phyloP scores from a whole-genome alignment of 1,284 basidiomycete genomes.

The Trichosporon faecale region DNA sequence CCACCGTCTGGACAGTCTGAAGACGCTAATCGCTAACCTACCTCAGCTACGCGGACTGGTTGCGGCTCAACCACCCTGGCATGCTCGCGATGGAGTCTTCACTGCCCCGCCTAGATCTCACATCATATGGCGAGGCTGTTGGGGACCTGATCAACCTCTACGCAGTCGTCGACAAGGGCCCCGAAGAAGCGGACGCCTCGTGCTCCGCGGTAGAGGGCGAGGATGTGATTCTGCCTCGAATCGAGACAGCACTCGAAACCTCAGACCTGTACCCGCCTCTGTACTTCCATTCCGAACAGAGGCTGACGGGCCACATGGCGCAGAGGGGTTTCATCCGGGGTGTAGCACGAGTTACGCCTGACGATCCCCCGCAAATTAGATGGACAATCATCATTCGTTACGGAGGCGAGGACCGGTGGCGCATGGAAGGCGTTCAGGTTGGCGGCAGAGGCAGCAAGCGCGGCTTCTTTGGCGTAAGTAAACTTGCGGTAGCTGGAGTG shows the following conservation, averaged over 20 bases:
- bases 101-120: slow-evolving; percentile 29
- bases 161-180: slow-evolving; percentile 23
- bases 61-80: slow-evolving; percentile 40
- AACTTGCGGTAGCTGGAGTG: neutral
- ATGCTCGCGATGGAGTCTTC: slow-evolving; percentile 19
- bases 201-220: slow-evolving; percentile 1
- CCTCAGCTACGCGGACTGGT: slow-evolving; percentile 44
- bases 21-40: neutral
- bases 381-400: slow-evolving; percentile 47
- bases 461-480: slow-evolving; percentile 45
- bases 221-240: neutral
- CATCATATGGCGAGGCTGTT: slow-evolving; percentile 41
- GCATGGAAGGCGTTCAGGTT: slow-evolving; percentile 36
- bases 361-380: slow-evolving; percentile 44
- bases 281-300: slow-evolving; percentile 29
- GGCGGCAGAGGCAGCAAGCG: slow-evolving; percentile 39
- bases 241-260: neutral
- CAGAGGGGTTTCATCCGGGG: slow-evolving; percentile 12
- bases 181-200: slow-evolving; percentile 11
- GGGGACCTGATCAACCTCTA: slow-evolving; percentile 44
- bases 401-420: slow-evolving; percentile 35
- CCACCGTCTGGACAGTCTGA: neutral
- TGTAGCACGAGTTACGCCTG: slow-evolving; percentile 41
- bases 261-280: slow-evolving; percentile 28
- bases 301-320: neutral